Base-by-base conservation (phyloP, 345 rosid genomes). In the Ceriops zippeliana region DNA sequence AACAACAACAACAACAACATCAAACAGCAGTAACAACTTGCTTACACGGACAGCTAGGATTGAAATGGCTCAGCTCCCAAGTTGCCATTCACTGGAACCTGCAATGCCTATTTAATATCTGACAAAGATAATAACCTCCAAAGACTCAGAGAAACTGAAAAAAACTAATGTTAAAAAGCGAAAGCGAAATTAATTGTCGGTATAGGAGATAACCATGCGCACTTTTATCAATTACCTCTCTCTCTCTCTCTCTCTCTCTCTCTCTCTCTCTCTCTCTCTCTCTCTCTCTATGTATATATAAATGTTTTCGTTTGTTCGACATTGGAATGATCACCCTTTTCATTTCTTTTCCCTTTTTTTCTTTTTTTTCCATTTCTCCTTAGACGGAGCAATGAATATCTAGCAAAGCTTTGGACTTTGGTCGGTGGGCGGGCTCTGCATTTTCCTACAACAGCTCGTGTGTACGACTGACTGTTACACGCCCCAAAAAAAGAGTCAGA, bases 31-130 rank as follows among this genome's bases (percentile, higher is more conserved):
- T 79, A 74, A 73, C 85, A 77, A 58, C 76, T 77, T 77, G 76
- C 85, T 35, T 35, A 52, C 67, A 61, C 71, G 71, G 75, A 78
- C 84, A 79, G 81, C 79, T 76, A 59, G 79, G 80, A 71, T 69
- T 70, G 82, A 81, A 74, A 79, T 65, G 70, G 65, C 69, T 57
- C 78, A 22, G 15, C 53, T 34, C 69, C 63, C 75, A 68, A 81
- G 76, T 78, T 75, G 86, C 76, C 73, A 67, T 59, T 57, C 80
- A 66, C 76, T 63, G 74, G 80, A 83, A 77, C 73, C 82, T 69
- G 73, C 85, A 67, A 52, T 58, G 27, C 74, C 81, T 76, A 77
- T 83, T 77, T 9, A 80, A 76, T 78, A 76, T 80, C 83, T 82
- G 84, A 80, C 83, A 80, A 80, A 28, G 60, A 75, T 59, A 69